Percentiles rank a stretch among this genome's conserved stretches.
Evolutionary conservation across 2,329 filamentous ascomycete genomes (phyloP).

Genomic region (Pyrenochaeta sp.): DNA sequence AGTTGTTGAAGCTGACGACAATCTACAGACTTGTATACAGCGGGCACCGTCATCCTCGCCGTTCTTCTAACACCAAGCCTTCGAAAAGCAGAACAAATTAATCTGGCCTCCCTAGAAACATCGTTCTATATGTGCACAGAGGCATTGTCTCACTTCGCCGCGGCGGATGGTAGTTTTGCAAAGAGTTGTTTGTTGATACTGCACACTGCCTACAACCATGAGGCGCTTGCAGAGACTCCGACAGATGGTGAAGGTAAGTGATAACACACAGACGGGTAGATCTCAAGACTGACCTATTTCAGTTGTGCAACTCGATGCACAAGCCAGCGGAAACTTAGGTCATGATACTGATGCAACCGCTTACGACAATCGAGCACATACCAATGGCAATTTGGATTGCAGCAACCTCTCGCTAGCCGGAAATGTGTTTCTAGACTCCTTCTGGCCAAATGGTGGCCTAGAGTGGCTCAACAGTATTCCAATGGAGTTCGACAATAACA

Average conservation of each 20-base stretch:
- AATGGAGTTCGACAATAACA: neutral
- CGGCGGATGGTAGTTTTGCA: conserved; percentile 4
- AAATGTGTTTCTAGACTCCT: conserved; percentile 1
- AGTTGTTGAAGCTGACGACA: neutral
- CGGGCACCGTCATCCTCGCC: conserved; percentile 10
- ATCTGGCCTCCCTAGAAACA: neutral
- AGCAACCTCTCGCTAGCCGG: neutral
- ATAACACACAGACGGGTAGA: neutral
- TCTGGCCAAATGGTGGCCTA: conserved; percentile 4
- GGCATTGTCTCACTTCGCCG: neutral
- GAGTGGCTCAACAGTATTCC: conserved; percentile 6
- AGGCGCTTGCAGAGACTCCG: neutral
- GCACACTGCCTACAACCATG: neutral
- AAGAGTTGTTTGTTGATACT: conserved; percentile 8
- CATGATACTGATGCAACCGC: neutral
- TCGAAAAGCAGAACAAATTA: neutral
- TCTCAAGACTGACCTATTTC: neutral
- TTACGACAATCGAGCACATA: neutral
- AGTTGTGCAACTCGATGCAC: neutral
- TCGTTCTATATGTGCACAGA: conserved; percentile 3
- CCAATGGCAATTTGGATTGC: neutral
- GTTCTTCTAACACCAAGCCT: conserved; percentile 5
- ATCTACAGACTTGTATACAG: conserved; percentile 5
- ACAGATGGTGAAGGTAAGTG: neutral
- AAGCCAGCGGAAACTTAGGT: neutral